phyloP scores from a whole-genome alignment of 352 stramenopile genomes.

The Globisporangium orthogonon region DNA sequence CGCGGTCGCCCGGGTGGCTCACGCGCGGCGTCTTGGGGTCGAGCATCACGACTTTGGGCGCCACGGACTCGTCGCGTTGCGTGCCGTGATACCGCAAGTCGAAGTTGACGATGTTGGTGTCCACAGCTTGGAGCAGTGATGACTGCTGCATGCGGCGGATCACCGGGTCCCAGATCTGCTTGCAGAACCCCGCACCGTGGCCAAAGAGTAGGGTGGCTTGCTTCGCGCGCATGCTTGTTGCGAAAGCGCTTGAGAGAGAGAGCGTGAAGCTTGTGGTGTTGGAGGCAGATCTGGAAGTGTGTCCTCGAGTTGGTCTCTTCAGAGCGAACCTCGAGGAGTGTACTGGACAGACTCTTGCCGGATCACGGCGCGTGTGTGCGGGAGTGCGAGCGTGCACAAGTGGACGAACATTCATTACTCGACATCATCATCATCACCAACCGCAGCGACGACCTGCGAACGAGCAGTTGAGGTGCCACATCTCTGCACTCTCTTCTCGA shows the following conservation, averaged over 20 bases:
- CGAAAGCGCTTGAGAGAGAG: not conserved
- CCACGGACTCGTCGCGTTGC: slow-evolving; percentile 29
- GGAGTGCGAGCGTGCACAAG: too few relatives aligned
- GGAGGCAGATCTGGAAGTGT: too few relatives aligned
- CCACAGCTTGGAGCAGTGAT: slow-evolving; percentile 14
- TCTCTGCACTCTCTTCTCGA: too few relatives aligned
- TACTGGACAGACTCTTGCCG: too few relatives aligned
- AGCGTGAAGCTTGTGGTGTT: not conserved
- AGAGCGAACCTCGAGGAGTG: too few relatives aligned
- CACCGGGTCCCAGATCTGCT: slow-evolving; percentile 40
- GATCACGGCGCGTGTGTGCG: too few relatives aligned
- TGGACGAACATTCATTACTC: too few relatives aligned
- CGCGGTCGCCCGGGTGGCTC: slow-evolving; percentile 17
- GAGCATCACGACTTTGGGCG: slow-evolving; percentile 8
- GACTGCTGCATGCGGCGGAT: slow-evolving; percentile 24
- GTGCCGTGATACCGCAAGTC: slow-evolving; percentile 46
- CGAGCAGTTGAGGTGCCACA: too few relatives aligned
- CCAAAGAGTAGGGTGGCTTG: slow-evolving; percentile 30
- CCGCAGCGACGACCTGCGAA: too few relatives aligned
- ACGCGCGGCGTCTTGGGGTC: slow-evolving; percentile 20
- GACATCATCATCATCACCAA: too few relatives aligned
- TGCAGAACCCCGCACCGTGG: slow-evolving; percentile 39
- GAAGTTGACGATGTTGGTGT: slow-evolving; percentile 21
- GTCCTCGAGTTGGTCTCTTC: too few relatives aligned
- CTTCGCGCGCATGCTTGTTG: not conserved